Conservation (phyloP, 176 grass and related monocot genomes). For the Pontederia paniculata region DNA sequence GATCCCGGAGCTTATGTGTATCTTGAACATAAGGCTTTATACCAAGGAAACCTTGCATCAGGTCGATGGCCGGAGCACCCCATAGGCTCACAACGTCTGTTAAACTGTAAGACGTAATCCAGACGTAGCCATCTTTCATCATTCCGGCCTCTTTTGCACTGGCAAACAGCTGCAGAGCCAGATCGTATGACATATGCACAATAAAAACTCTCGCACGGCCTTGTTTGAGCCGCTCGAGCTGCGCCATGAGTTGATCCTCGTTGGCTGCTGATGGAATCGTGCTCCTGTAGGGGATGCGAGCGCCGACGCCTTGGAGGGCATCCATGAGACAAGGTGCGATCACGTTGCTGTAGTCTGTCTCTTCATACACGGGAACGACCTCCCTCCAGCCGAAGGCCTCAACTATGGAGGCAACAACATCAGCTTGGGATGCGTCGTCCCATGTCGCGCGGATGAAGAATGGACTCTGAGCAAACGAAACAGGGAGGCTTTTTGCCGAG, state of each 20-base stretch:
- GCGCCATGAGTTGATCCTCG: conserved; percentile 18
- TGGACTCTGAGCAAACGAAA: conserved; percentile 29
- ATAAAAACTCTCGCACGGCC: conserved; percentile 59
- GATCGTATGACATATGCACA: conserved; percentile 46
- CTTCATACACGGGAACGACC: conserved; percentile 39
- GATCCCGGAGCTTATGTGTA: conserved; percentile 7
- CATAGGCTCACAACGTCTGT: conserved; percentile 51
- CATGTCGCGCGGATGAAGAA: conserved; percentile 60
- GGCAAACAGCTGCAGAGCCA: conserved; percentile 41
- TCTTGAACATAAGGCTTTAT: conserved; percentile 38
- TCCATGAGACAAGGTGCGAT: conserved; percentile 54
- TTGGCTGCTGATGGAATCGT: conserved; percentile 28
- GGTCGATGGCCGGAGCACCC: conserved; percentile 32
- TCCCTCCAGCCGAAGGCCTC: conserved; percentile 52
- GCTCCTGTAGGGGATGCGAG: conserved; percentile 29
- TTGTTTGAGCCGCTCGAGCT: conserved; percentile 23
- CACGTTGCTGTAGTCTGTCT: conserved; percentile 27
- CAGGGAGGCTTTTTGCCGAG: conserved; percentile 27
- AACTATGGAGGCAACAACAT: conserved; percentile 46
- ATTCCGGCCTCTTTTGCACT: conserved; percentile 40
- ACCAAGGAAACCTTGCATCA: conserved; percentile 72
- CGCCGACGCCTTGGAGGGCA: conserved; percentile 32
- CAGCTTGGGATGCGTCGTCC: conserved; percentile 50
- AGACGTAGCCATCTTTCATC: conserved; percentile 45
- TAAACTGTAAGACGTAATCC: conserved; percentile 58